Conservation (phyloP, 2,329 filamentous ascomycete genomes). For the Dactylonectria estremocensis region DNA sequence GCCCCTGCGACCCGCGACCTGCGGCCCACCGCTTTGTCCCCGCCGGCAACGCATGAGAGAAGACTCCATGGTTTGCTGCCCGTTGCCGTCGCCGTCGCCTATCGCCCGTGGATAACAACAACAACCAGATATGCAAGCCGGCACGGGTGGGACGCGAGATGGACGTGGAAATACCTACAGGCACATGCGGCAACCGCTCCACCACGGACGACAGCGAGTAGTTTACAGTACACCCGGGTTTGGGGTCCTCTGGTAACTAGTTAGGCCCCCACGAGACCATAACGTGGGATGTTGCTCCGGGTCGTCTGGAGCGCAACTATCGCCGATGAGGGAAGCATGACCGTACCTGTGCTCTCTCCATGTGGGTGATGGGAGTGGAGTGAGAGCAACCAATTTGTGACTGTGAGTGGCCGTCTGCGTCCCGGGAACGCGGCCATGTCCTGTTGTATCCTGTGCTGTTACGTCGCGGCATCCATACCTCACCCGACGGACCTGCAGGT, state of each 20-base stretch:
- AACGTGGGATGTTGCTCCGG: constrained; percentile 8
- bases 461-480: constrained; percentile 31
- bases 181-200: not conserved
- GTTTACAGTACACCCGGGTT: not conserved
- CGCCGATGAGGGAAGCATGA: constrained; percentile 10
- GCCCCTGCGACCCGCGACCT: constrained; percentile 5
- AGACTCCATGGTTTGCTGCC: constrained; percentile 6
- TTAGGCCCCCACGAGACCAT: constrained; percentile 7
- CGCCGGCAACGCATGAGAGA: not conserved
- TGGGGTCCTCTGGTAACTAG: not conserved
- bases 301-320: constrained; percentile 8
- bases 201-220: not conserved
- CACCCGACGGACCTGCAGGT: constrained; percentile 48
- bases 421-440: constrained; percentile 7
- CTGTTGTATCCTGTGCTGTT: not conserved
- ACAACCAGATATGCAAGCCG: constrained; percentile 15
- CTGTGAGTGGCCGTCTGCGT: not conserved
- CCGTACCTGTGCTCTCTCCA: not conserved
- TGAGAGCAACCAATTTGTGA: not conserved
- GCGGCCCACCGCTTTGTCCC: constrained; percentile 6
- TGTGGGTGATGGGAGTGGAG: constrained; percentile 3
- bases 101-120: constrained; percentile 24
- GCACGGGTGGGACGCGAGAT: constrained; percentile 16
- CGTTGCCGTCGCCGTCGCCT: constrained; percentile 28
- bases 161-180: constrained; percentile 3